Conservation (phyloP, 2,329 filamentous ascomycete genomes). For the Lasiodiplodia sp. region DNA sequence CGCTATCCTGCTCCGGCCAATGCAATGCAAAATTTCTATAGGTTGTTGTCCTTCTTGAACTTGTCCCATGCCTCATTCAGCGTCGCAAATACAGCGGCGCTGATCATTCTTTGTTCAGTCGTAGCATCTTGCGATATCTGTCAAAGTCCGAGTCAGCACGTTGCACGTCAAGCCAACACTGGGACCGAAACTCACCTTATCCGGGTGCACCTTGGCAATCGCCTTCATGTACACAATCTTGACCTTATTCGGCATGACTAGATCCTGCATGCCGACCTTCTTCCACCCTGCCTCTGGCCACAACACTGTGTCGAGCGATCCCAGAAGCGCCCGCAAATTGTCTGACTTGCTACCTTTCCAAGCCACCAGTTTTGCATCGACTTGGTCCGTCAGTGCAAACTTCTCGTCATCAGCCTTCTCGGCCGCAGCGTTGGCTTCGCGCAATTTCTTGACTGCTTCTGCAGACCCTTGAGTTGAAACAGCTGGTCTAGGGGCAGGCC, state of each 20-base stretch:
- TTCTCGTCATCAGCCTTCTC: constrained; percentile 91
- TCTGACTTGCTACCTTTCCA: constrained; percentile 95
- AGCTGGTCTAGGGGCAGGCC: constrained; percentile 50
- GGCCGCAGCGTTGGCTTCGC: constrained; percentile 83
- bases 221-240: constrained; percentile 99
- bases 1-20: neutral
- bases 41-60: constrained; percentile 69
- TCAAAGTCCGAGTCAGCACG: constrained; percentile 33
- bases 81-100: constrained; percentile 69
- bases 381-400: constrained; percentile 83
- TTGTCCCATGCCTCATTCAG: constrained; percentile 75
- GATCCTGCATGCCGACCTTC: constrained; percentile 91
- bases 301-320: constrained; percentile 85
- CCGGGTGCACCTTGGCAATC: constrained; percentile 96
- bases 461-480: constrained; percentile 51
- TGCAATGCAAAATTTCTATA: constrained; percentile 44
- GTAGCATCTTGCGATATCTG: constrained; percentile 70
- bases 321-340: constrained; percentile 86
- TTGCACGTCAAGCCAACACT: neutral
- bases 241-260: constrained; percentile 92
- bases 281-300: constrained; percentile 97
- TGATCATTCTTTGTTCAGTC: constrained; percentile 72
- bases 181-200: constrained; percentile 75
- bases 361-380: constrained; percentile 77
- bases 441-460: constrained; percentile 81